These are phyloP conservation scores for Saccharomyces hybrid DNA, from an alignment of 1,139 yeast genomes.

Conservation along the genomic window DNA sequence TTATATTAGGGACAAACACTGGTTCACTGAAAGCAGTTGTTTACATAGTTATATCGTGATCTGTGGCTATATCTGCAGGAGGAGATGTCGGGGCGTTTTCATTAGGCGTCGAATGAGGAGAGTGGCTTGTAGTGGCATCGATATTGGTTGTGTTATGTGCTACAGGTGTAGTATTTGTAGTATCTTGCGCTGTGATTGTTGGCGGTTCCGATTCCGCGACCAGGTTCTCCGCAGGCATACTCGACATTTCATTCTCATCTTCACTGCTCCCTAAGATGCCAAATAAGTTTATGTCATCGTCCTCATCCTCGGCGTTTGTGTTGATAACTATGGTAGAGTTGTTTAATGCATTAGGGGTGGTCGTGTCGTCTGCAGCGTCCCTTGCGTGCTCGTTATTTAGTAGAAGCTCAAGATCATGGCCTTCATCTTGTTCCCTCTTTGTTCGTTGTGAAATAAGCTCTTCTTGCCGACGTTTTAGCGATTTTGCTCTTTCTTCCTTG, in stretches of 20 bases:
- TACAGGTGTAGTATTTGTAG: not conserved
- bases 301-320: conserved; percentile 14
- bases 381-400: not conserved
- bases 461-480: conserved; percentile 4
- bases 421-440: conserved; percentile 10
- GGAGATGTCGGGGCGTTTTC: not conserved
- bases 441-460: conserved; percentile 7
- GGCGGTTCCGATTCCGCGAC: not conserved
- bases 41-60: not conserved
- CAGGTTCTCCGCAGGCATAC: not conserved
- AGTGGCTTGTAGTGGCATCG: not conserved
- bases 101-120: not conserved
- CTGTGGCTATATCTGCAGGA: not conserved
- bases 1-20: not conserved
- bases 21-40: not conserved
- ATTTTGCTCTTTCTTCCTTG: conserved; percentile 11
- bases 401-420: conserved; percentile 7
- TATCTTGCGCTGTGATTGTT: not conserved
- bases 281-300: conserved; percentile 23
- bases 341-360: conserved; percentile 2
- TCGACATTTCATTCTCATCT: conserved; percentile 13
- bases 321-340: conserved; percentile 12
- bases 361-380: not conserved
- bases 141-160: not conserved
- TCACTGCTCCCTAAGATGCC: conserved; percentile 22